Conservation (phyloP, 2,329 filamentous ascomycete species). For the Diaporthe destruens region DNA sequence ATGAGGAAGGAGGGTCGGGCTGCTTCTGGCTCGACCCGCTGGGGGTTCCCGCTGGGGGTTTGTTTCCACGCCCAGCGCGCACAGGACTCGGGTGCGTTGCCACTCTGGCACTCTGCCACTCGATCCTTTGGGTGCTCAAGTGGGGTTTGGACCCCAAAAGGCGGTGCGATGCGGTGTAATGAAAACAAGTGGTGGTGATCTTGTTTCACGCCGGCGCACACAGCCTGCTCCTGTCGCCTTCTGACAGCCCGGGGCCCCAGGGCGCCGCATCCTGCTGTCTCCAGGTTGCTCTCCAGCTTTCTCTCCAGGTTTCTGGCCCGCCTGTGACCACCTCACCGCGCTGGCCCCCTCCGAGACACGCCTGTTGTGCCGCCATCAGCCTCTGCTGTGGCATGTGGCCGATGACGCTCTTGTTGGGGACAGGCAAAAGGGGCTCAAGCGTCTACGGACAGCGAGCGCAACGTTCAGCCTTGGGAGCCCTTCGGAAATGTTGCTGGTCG, state of each 20-base stretch:
- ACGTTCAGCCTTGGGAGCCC: slow-evolving; percentile 38
- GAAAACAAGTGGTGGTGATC: slow-evolving; percentile 22
- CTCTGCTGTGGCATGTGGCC: slow-evolving; percentile 4
- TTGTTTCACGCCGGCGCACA: slow-evolving; percentile 36
- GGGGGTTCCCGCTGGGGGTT: too few species aligned
- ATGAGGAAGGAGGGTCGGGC: slow-evolving; percentile 29
- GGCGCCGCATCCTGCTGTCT: too few species aligned
- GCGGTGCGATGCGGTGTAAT: slow-evolving; percentile 33
- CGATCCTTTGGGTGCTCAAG: slow-evolving; percentile 26
- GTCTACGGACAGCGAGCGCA: slow-evolving; percentile 37
- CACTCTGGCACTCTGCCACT: not conserved
- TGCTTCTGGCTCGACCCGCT: slow-evolving; percentile 30
- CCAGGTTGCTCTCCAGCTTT: not conserved
- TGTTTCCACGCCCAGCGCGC: not conserved
- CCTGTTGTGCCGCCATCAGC: not conserved
- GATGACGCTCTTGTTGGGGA: slow-evolving; percentile 25
- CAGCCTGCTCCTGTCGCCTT: slow-evolving; percentile 24
- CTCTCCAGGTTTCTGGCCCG: not conserved
- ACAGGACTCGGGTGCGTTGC: slow-evolving; percentile 9
- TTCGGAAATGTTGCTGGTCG: slow-evolving; percentile 37
- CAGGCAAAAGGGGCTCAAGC: slow-evolving; percentile 36
- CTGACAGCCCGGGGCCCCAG: too few species aligned
- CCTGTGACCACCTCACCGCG: not conserved
- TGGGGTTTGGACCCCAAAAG: slow-evolving; percentile 37
- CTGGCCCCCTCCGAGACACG: not conserved